phyloP scores from a whole-genome alignment of 2,329 filamentous ascomycete genomes.

The Colletotrichum sp. region DNA sequence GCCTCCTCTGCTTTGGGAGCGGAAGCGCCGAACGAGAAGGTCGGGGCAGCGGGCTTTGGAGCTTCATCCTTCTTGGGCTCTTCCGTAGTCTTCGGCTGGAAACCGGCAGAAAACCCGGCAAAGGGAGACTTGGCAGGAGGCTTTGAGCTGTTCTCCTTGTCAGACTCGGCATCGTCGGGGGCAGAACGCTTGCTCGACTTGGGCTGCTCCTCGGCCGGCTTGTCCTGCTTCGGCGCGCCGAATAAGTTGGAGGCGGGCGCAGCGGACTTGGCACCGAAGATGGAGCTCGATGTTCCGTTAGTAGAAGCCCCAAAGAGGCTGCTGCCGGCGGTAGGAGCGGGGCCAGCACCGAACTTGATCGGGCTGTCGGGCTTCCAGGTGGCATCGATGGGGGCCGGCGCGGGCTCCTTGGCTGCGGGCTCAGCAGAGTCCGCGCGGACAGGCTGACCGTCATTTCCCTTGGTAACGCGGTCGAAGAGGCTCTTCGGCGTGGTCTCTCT shows the following conservation, averaged over 20 bases:
- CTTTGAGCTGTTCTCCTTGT: constrained; percentile 49
- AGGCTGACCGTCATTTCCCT: constrained; percentile 54
- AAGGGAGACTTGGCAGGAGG: constrained; percentile 34
- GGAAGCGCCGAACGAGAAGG: constrained; percentile 20
- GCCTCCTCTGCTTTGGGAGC: constrained; percentile 16
- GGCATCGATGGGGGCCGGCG: constrained; percentile 39
- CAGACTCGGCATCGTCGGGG: constrained; percentile 40
- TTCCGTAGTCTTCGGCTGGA: constrained; percentile 32
- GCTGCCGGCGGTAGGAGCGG: constrained; percentile 26
- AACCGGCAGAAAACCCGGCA: constrained; percentile 32
- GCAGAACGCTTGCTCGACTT: constrained; percentile 23
- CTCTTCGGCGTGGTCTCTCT: constrained; percentile 53
- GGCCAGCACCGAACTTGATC: constrained; percentile 56
- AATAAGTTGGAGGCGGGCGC: constrained; percentile 38
- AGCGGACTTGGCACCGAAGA: constrained; percentile 42
- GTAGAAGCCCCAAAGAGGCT: constrained; percentile 24
- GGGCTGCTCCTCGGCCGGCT: constrained; percentile 29
- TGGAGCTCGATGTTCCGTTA: constrained; percentile 32
- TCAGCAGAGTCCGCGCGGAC: constrained; percentile 39
- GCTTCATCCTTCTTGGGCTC: constrained; percentile 25
- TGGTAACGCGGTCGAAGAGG: constrained; percentile 61
- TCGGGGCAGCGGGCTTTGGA: constrained; percentile 11
- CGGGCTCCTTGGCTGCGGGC: constrained; percentile 34
- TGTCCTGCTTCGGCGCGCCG: constrained; percentile 36
- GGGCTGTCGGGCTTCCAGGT: constrained; percentile 56